Percentiles rank a stretch among this genome's conserved stretches.
These are phyloP conservation scores for Epichloe sibirici DNA, from an alignment of 2,329 filamentous ascomycete species.

Conservation along the genomic window DNA sequence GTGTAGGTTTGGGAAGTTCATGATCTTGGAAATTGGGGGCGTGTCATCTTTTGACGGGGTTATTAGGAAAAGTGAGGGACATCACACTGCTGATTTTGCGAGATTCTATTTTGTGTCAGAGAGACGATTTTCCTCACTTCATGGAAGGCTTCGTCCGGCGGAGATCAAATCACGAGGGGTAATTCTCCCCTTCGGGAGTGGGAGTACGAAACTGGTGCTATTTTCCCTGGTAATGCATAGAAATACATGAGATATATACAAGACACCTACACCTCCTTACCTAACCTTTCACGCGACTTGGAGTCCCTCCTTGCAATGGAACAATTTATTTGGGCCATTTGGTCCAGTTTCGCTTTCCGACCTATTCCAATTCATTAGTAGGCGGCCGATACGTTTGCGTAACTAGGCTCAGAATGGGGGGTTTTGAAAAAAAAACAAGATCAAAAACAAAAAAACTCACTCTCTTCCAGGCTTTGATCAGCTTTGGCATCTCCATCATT, in stretches of 20 bases:
- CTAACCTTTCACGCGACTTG: neutral
- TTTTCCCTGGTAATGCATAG: conserved; percentile 14
- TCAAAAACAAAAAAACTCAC: conserved; percentile 36
- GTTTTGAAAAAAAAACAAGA: neutral
- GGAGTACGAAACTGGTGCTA: neutral
- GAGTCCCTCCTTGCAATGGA: too few species aligned
- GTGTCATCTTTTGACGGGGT: too few species aligned
- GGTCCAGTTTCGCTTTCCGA: conserved; percentile 43
- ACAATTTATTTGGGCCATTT: conserved; percentile 42
- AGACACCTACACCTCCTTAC: conserved; percentile 7
- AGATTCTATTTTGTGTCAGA: too few species aligned
- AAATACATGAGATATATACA: conserved; percentile 24
- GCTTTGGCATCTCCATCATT: conserved; percentile 87
- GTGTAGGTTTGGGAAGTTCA: neutral
- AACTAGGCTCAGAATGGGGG: neutral
- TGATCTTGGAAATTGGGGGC: neutral
- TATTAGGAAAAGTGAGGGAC: too few species aligned
- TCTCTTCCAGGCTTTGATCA: conserved; percentile 90
- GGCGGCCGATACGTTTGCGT: neutral
- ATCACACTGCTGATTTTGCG: too few species aligned
- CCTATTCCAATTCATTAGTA: conserved; percentile 28
- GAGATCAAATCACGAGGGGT: too few species aligned
- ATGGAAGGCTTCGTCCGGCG: too few species aligned
- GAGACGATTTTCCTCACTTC: too few species aligned
- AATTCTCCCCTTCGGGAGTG: too few species aligned